These are phyloP conservation scores for Kwoniella europaea DNA, from an alignment of 768 basidiomycete genomes.

Conservation along the genomic window DNA sequence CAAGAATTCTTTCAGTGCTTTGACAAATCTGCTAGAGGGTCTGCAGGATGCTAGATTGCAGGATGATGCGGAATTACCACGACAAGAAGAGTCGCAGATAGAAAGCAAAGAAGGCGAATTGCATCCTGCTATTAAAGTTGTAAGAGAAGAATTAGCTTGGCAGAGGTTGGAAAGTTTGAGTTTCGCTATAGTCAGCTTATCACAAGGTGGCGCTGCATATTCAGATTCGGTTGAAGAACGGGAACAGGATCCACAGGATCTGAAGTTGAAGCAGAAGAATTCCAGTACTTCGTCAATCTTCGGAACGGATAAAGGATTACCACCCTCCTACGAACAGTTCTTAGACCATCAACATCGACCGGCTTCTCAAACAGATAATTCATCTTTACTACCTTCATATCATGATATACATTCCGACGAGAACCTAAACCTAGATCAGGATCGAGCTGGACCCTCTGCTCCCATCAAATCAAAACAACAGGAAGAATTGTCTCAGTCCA, in stretches of 20 bases:
- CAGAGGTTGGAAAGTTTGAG: constrained; percentile 35
- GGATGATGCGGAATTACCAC: background rate
- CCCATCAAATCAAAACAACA: background rate
- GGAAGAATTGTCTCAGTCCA: no score
- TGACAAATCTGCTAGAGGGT: constrained; percentile 5
- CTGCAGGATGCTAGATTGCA: constrained; percentile 7
- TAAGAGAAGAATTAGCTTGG: constrained; percentile 36
- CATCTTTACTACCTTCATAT: constrained; percentile 4
- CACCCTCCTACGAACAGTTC: constrained; percentile 6
- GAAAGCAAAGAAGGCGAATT: constrained; percentile 5
- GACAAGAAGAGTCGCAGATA: background rate
- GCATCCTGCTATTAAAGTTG: constrained; percentile 34
- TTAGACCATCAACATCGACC: background rate
- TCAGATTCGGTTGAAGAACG: background rate
- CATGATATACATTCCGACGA: background rate
- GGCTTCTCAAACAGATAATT: background rate
- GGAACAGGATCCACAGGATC: background rate
- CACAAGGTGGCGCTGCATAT: background rate
- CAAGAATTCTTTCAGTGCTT: constrained; percentile 12
- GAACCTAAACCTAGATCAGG: background rate
- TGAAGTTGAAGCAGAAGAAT: no score
- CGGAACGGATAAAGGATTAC: constrained; percentile 3
- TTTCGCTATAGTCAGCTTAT: constrained; percentile 18
- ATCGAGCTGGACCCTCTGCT: background rate
- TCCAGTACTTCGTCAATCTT: background rate